Percentiles rank a stretch among this genome's conserved stretches.
Conservation (phyloP, 345 rosid species). For the Corchorus capsularis region DNA sequence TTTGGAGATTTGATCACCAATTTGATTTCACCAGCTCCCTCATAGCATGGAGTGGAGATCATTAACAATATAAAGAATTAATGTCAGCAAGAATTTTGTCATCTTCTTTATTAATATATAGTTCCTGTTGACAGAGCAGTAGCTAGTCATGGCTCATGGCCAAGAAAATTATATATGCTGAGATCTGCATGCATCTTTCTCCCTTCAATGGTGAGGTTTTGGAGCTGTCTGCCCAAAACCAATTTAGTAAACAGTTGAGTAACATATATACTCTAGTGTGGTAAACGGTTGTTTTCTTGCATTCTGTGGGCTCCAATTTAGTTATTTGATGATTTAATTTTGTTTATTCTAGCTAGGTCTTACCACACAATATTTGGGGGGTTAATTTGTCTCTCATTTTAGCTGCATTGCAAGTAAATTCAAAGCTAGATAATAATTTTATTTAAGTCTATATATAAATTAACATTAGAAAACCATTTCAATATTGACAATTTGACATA, state of each 20-base stretch:
- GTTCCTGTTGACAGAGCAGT: background rate
- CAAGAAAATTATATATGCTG: background rate
- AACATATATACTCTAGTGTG: no score
- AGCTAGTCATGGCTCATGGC: background rate
- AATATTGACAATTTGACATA: background rate
- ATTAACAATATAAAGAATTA: background rate
- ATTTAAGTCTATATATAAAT: no score
- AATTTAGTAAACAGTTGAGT: no score
- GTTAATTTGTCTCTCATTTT: background rate
- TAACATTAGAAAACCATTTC: no score
- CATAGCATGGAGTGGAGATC: background rate
- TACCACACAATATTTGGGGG: background rate
- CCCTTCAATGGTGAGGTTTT: no score
- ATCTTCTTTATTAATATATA: background rate
- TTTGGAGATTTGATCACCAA: background rate
- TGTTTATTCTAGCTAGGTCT: background rate
- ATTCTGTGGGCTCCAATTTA: background rate
- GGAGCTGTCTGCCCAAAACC: no score
- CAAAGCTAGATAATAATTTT: background rate
- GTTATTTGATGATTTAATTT: slow-evolving; percentile 1
- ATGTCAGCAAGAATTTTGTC: background rate
- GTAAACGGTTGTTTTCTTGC: background rate
- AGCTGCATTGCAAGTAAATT: background rate
- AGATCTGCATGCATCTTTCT: background rate
- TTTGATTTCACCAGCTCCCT: background rate